phyloP scores from a whole-genome alignment of 1,284 basidiomycete species.

The Fistulinella staudtii region DNA sequence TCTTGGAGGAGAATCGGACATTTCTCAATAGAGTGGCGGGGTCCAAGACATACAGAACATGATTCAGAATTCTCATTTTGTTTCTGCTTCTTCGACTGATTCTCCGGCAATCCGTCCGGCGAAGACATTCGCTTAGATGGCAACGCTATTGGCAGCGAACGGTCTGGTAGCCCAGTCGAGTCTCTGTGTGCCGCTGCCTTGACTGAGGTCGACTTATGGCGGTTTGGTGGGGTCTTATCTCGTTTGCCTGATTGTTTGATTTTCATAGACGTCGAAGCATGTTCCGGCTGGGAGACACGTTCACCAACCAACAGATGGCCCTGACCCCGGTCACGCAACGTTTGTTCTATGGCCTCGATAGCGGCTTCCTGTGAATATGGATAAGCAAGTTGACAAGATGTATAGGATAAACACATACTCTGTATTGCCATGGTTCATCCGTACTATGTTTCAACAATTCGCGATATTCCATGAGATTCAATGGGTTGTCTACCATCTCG shows the following conservation, averaged over 20 bases:
- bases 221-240: too few relatives aligned
- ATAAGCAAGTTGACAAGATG: background rate
- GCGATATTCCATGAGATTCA: slow-evolving; percentile 65
- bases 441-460: slow-evolving; percentile 54
- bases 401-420: slow-evolving; percentile 40
- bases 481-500: slow-evolving; percentile 59
- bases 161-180: background rate
- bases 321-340: slow-evolving; percentile 51
- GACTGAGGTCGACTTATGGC: too few relatives aligned
- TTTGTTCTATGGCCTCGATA: slow-evolving; percentile 61
- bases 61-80: slow-evolving; percentile 27
- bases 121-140: slow-evolving; percentile 39
- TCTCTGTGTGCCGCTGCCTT: background rate
- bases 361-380: slow-evolving; percentile 48
- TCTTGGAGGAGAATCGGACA: slow-evolving; percentile 53
- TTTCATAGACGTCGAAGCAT: slow-evolving; percentile 1
- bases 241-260: slow-evolving; percentile 1
- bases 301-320: slow-evolving; percentile 50
- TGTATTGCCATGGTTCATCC: slow-evolving; percentile 59
- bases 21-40: slow-evolving; percentile 45
- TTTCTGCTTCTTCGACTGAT: slow-evolving; percentile 39
- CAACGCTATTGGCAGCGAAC: slow-evolving; percentile 10
- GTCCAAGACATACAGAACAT: slow-evolving; percentile 45
- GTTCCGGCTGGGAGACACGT: slow-evolving; percentile 37
- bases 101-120: slow-evolving; percentile 21